Evolutionary conservation across 257 asterid genomes (phyloP).

Genomic region (Knoxia roxburghii): DNA sequence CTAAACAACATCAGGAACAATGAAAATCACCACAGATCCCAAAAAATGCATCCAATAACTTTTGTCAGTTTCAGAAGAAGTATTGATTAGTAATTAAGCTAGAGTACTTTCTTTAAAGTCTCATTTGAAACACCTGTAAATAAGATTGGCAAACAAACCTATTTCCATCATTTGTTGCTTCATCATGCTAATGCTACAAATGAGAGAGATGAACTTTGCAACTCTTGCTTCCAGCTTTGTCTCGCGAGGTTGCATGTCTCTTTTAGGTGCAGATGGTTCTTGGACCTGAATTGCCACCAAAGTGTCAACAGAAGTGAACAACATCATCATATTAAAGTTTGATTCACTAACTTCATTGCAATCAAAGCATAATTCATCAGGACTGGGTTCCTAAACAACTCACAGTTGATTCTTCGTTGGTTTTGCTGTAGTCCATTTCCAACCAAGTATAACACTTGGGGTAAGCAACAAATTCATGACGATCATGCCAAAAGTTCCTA

Average conservation of each 20-base stretch:
- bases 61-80: neutral
- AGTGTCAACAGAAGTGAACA: slow-evolving; percentile 10
- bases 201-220: slow-evolving; percentile 83
- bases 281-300: slow-evolving; percentile 36
- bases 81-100: neutral
- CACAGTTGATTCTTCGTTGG: slow-evolving; percentile 45
- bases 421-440: slow-evolving; percentile 88
- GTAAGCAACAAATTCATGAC: slow-evolving; percentile 53
- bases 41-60: neutral
- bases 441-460: slow-evolving; percentile 70
- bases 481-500: slow-evolving; percentile 50
- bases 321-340: neutral
- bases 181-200: slow-evolving; percentile 92
- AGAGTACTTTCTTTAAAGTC: neutral
- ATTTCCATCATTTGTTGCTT: slow-evolving; percentile 94
- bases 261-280: slow-evolving; percentile 22
- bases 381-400: slow-evolving; percentile 27
- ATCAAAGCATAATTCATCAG: neutral
- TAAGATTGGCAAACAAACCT: slow-evolving; percentile 38
- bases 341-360: neutral
- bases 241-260: slow-evolving; percentile 47
- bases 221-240: slow-evolving; percentile 68
- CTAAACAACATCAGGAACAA: neutral
- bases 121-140: neutral
- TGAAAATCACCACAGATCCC: neutral